These are phyloP conservation scores for Breynia disticha DNA, from an alignment of 441 rosid genomes.

Conservation along the genomic window DNA sequence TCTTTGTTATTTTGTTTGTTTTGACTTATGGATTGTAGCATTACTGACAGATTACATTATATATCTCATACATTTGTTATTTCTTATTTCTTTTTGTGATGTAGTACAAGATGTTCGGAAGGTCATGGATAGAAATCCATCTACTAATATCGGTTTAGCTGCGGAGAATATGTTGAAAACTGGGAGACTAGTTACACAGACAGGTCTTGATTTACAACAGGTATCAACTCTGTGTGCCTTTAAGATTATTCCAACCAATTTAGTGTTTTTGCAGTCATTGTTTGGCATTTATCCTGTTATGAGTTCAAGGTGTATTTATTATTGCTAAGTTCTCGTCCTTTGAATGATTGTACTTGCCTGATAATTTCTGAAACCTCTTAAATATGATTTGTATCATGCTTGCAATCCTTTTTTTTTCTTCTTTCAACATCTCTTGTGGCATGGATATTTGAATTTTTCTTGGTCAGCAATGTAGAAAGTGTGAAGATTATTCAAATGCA, in stretches of 20 bases:
- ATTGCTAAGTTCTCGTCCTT: too few relatives aligned
- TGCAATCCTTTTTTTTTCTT: too few relatives aligned
- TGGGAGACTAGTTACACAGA: conserved; percentile 61
- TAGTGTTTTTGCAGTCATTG: background rate
- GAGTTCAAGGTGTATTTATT: too few relatives aligned
- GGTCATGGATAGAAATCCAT: conserved; percentile 49
- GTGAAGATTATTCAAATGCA: too few relatives aligned
- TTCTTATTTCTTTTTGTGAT: conserved; percentile 18
- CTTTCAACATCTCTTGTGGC: too few relatives aligned
- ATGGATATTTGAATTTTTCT: too few relatives aligned
- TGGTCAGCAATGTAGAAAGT: too few relatives aligned
- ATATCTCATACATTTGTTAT: conserved; percentile 2
- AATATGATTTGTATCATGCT: too few relatives aligned
- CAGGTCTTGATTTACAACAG: conserved; percentile 93
- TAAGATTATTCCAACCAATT: background rate
- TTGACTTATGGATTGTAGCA: background rate
- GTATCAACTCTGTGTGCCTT: conserved; percentile 20
- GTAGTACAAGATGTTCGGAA: conserved; percentile 65
- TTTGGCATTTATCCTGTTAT: too few relatives aligned
- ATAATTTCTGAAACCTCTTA: too few relatives aligned
- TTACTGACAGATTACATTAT: background rate
- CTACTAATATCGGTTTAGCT: conserved; percentile 44
- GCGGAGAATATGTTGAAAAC: conserved; percentile 71
- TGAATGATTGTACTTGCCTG: too few relatives aligned
- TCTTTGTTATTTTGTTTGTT: background rate